Base-by-base conservation (phyloP, 179 eudicot genomes). In the Camellia oleifera region DNA sequence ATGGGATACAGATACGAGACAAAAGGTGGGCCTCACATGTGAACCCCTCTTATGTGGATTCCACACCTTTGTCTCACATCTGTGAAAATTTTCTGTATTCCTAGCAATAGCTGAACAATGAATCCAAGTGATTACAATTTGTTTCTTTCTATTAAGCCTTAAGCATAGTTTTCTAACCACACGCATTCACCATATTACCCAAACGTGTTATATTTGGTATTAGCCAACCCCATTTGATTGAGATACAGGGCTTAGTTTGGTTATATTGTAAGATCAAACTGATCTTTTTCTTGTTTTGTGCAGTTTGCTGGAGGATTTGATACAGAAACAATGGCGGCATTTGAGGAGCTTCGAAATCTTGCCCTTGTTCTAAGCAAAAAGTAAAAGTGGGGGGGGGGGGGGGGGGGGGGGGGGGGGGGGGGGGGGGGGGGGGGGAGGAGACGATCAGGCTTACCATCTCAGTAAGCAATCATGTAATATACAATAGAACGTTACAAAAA, bases 271-370 rank as follows among this genome's bases (percentile, higher is more conserved):
- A 10, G 18, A 44, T 63, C 12, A 32, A 78, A 7, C 3, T 18
- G 7, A 56, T 56, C 54, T 74, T 57, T 73, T n/a, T 13, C 10
- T 15, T 50, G 17, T 5, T 76, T 62, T 64, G 23, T 85, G 85
- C 93, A 93, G 97, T 93, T 93, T 88, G 97, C 96, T 65, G 97
- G 97, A 86, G 97, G 97, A 80, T 92, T 93, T 86, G 96, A 93
- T 82, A 89, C 87, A 23, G 97, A 92, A 81, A 93, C 97, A 45
- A 93, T 93, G 97, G 92, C 87, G 45, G 97, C 96, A 61, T 93
- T 93, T 77, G 97, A 93, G 88, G 91, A 93, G 86, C 94, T 93
- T 58, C 87, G 97, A 14, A 79, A 84, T 72, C 92, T 92, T 62
- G 93, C 94, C 17, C 85, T 88, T 82, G 87, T 83, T 76, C 79